Evolutionary conservation across 139 green algal species (phyloP), one percentile per base, ranked within the genome.

Genomic region (Chlorokybus atmophyticus): DNA sequence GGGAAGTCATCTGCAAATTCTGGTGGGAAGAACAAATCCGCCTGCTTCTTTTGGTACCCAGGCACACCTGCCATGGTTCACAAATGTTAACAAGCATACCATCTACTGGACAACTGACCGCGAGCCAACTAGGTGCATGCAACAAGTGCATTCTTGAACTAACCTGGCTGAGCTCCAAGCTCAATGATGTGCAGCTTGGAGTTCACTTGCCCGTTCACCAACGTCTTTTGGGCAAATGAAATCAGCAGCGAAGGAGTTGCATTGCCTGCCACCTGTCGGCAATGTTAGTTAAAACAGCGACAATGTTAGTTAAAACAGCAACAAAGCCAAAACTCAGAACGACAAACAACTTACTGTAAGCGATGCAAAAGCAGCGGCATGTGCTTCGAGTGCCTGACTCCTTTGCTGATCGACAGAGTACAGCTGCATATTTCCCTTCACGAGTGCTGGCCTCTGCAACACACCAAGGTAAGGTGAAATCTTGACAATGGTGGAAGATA

Each of bases 1-100:
- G 91, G 91, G 59, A 99, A 99, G 70, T 99, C 91, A 53, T 99
- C 91, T n/a, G 81, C 81, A 75, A 97, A 97, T 60, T 99, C 88
- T 3, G 83, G 81, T 2, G 91, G 91, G 71, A 99, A 99, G 67
- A 99, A 99, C 6, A 99, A 82, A 74, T 99, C 91, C 14, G 86
- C 85, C 52, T 89, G 79, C 68, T 84, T 83, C 77, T 93, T 93
- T 10, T 48, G 47, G 62, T 90, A 80, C 29, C 24, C n/a, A 58
- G 29, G 29, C 10, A 52, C 24, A 58, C 51, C 14, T 50, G n/a
- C 51, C 6, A 17, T n/a, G n/a, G n/a, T n/a, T n/a, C n/a, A n/a
- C n/a, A n/a, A n/a, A n/a, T n/a, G n/a, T n/a, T n/a, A n/a, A n/a
- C n/a, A n/a, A n/a, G n/a, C n/a, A n/a, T n/a, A n/a, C n/a, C n/a